Percentiles rank a stretch among this genome's conserved stretches.
Conservation (phyloP, 176 grass and related monocot genomes). For the Dendrocalamus sinicus region DNA sequence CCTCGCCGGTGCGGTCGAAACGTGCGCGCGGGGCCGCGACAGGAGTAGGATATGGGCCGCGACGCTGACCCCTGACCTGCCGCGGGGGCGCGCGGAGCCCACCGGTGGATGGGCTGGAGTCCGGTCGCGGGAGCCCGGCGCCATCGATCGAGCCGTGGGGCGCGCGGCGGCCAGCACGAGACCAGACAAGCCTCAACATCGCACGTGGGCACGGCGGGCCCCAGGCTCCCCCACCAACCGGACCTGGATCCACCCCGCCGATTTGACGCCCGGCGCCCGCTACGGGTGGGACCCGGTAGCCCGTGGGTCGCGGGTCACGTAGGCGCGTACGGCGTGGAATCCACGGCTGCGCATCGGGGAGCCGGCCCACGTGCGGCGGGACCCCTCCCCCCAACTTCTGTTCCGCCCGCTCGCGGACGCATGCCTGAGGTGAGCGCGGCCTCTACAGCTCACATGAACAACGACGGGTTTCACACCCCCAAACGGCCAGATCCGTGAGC, state of each 20-base stretch:
- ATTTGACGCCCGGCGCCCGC: slow-evolving; percentile 16
- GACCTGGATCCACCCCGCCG: slow-evolving; percentile 44
- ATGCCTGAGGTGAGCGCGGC: no score
- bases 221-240: slow-evolving; percentile 46
- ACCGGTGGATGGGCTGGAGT: neutral
- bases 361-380: slow-evolving; percentile 59
- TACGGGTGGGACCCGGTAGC: neutral
- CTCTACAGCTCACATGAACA: slow-evolving; percentile 22
- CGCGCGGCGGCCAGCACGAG: neutral
- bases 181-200: slow-evolving; percentile 44
- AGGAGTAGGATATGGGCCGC: neutral
- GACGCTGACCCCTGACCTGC: slow-evolving; percentile 44
- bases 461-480: slow-evolving; percentile 31
- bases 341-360: slow-evolving; percentile 20
- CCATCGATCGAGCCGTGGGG: neutral
- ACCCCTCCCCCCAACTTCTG: neutral
- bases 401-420: neutral
- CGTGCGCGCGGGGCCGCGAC: neutral
- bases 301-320: slow-evolving; percentile 53
- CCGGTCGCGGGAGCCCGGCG: neutral
- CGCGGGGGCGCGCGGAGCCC: neutral
- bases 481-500: neutral
- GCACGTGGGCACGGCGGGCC: slow-evolving; percentile 58
- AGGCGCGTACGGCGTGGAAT: slow-evolving; percentile 44
- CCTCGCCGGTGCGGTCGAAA: neutral